These are phyloP conservation scores for Trypanosoma grayi DNA, from an alignment of 208 protist genomes.

Conservation along the genomic window DNA sequence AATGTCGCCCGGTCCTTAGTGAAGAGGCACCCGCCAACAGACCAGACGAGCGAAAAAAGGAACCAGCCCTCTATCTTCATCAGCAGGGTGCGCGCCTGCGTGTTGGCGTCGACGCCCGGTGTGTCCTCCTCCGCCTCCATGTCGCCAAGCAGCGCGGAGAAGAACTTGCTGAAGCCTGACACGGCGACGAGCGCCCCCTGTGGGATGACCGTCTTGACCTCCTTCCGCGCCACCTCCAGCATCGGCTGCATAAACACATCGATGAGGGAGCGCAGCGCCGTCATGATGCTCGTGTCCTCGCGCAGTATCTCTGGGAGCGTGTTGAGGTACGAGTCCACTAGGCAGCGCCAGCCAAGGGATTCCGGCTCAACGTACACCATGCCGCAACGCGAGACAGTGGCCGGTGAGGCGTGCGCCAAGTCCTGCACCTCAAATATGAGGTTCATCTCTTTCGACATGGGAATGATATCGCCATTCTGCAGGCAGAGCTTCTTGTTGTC, in stretches of 20 bases:
- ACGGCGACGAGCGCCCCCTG: constrained; percentile 70
- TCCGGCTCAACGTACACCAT: constrained; percentile 98
- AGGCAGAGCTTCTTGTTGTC: constrained; percentile 99
- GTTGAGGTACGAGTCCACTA: constrained; percentile 85
- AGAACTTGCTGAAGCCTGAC: constrained; percentile 83
- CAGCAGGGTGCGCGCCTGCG: constrained; percentile 46
- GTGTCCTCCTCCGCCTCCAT: constrained; percentile 32
- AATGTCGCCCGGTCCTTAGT: constrained; percentile 75
- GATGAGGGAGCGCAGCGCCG: constrained; percentile 44
- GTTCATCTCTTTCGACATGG: constrained; percentile 96
- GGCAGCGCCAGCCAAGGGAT: constrained; percentile 92
- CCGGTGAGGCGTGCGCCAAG: constrained; percentile 95
- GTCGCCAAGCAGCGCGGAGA: constrained; percentile 56
- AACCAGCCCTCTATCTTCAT: constrained; percentile 91
- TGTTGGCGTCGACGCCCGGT: constrained; percentile 11
- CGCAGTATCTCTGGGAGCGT: constrained; percentile 63
- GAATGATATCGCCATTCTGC: constrained; percentile 96
- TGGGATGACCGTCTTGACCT: constrained; percentile 74
- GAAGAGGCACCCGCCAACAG: constrained; percentile 89
- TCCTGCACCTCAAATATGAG: constrained; percentile 98
- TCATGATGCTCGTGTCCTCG: constrained; percentile 33
- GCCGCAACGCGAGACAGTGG: constrained; percentile 97
- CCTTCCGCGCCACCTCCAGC: constrained; percentile 82
- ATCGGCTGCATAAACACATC: constrained; percentile 71
- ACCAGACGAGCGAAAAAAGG: constrained; percentile 93